Evolutionary conservation across 2,329 filamentous ascomycete species (phyloP).

Genomic region (Pseudomassariella vexata): DNA sequence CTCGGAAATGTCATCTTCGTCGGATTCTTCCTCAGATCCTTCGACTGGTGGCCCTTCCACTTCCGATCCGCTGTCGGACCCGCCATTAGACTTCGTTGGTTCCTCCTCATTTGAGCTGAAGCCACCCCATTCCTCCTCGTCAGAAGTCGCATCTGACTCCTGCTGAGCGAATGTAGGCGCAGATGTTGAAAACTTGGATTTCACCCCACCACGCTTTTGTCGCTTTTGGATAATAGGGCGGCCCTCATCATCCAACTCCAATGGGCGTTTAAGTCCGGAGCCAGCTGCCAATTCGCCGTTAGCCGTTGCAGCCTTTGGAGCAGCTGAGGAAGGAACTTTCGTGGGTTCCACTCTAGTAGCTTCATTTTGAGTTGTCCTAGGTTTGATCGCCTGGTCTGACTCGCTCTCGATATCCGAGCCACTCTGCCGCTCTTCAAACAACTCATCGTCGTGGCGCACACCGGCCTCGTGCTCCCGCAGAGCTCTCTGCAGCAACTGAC

Average conservation of each 20-base stretch:
- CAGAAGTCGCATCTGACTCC: constrained; percentile 35
- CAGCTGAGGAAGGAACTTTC: neutral
- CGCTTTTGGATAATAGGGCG: constrained; percentile 78
- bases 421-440: constrained; percentile 36
- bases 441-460: constrained; percentile 46
- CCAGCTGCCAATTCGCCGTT: constrained; percentile 42
- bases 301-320: constrained; percentile 8
- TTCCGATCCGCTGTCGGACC: constrained; percentile 25
- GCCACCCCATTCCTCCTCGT: constrained; percentile 55
- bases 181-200: constrained; percentile 44
- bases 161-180: constrained; percentile 25
- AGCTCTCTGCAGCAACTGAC: constrained; percentile 59
- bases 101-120: constrained; percentile 47
- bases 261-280: constrained; percentile 77
- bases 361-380: neutral
- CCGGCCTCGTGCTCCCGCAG: constrained; percentile 61
- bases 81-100: constrained; percentile 18
- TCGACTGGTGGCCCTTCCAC: constrained; percentile 27
- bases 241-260: constrained; percentile 75
- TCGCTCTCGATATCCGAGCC: constrained; percentile 2
- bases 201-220: constrained; percentile 62
- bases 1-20: constrained; percentile 26
- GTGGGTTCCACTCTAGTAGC: neutral
- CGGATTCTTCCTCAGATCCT: constrained; percentile 24
- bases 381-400: neutral